phyloP scores from a whole-genome alignment of 495 filamentous ascomycete genomes.

The Niebla homalea region DNA sequence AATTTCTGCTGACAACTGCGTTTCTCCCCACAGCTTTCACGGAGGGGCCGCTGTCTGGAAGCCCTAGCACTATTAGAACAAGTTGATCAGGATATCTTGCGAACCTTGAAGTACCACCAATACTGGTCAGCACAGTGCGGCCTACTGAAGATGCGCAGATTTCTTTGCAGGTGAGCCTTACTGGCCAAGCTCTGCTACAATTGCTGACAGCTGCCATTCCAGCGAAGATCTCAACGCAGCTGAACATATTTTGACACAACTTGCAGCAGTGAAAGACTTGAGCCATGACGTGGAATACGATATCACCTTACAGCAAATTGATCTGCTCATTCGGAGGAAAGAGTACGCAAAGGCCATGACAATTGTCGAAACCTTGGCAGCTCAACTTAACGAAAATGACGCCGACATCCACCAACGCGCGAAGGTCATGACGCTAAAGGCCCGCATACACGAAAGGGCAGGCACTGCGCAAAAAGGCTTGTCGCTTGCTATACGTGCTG shows the following conservation, averaged over 20 bases:
- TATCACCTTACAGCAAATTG: slow-evolving; percentile 56
- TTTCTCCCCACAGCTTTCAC: slow-evolving; percentile 30
- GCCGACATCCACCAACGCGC: slow-evolving; percentile 65
- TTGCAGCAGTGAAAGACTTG: slow-evolving; percentile 36
- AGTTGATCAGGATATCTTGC: slow-evolving; percentile 52
- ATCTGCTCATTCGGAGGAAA: slow-evolving; percentile 50
- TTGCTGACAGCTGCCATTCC: slow-evolving; percentile 13
- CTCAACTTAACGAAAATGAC: slow-evolving; percentile 50
- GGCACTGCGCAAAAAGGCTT: slow-evolving; percentile 72
- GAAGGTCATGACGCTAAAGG: slow-evolving; percentile 64
- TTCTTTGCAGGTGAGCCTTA: slow-evolving; percentile 45
- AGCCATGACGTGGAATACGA: slow-evolving; percentile 62
- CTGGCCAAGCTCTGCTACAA: neutral
- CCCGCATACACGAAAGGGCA: slow-evolving; percentile 52
- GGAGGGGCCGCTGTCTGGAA: slow-evolving; percentile 58
- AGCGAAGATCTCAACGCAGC: slow-evolving; percentile 57
- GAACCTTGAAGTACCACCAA: slow-evolving; percentile 65
- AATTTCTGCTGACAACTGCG: slow-evolving; percentile 4
- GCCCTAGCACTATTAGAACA: slow-evolving; percentile 53
- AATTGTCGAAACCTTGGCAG: slow-evolving; percentile 54
- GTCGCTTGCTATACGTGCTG: slow-evolving; percentile 67
- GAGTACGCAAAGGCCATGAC: slow-evolving; percentile 50
- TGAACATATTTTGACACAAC: slow-evolving; percentile 48
- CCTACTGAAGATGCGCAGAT: slow-evolving; percentile 54
- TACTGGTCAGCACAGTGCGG: slow-evolving; percentile 64